Percentiles rank a stretch among this genome's conserved stretches.
phyloP scores from a whole-genome alignment of 139 green algal species.

The Coccomyxa sp. region DNA sequence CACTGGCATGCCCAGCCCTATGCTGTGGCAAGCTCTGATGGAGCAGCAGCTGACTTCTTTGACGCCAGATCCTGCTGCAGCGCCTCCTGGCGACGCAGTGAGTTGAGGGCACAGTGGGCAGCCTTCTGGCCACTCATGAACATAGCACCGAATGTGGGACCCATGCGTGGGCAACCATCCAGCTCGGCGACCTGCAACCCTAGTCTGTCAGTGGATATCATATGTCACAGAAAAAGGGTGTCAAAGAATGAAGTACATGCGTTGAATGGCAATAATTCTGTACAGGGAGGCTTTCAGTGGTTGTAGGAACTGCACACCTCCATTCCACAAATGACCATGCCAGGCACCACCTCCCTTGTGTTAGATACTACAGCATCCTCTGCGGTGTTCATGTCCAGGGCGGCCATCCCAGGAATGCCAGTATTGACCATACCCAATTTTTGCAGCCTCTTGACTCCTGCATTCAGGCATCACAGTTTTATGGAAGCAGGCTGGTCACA shows the following conservation, averaged over 20 bases:
- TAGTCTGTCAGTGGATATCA: no score
- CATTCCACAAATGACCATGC: constrained; percentile 96
- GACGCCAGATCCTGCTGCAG: neutral
- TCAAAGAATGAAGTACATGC: no score
- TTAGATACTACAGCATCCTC: constrained; percentile 86
- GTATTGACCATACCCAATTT: constrained; percentile 84
- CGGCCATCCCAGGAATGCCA: constrained; percentile 82
- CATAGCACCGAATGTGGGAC: constrained; percentile 96
- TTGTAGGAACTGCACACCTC: constrained; percentile 60
- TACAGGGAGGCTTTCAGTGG: no score
- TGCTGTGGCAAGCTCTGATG: no score
- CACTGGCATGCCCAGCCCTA: no score
- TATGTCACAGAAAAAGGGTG: no score
- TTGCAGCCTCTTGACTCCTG: constrained; percentile 86
- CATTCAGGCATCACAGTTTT: neutral
- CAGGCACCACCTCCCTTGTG: constrained; percentile 87
- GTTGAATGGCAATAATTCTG: no score
- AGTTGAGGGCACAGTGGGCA: constrained; percentile 83
- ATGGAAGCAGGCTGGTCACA: no score
- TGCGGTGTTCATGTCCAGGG: constrained; percentile 94
- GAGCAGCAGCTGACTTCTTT: no score
- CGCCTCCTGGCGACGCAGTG: constrained; percentile 37
- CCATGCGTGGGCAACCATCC: constrained; percentile 85
- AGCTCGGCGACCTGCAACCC: constrained; percentile 47
- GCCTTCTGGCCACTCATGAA: constrained; percentile 90